Conservation (phyloP, 768 basidiomycete species). For the Boletus insuetus region DNA sequence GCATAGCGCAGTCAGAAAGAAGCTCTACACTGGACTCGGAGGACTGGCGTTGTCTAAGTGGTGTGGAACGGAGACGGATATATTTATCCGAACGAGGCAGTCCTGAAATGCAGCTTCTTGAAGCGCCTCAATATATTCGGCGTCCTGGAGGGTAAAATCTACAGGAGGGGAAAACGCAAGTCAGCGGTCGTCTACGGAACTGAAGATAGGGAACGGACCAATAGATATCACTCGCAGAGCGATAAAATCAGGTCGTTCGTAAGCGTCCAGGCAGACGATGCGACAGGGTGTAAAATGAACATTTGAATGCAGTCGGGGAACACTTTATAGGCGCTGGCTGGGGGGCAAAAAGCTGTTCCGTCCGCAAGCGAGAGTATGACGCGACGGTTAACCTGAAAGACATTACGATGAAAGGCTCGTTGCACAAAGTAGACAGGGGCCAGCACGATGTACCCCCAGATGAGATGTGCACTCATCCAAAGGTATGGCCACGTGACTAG, state of each 20-base stretch:
- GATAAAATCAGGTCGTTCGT: neutral
- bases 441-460: neutral
- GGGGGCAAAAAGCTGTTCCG: neutral
- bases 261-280: conserved; percentile 12
- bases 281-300: neutral
- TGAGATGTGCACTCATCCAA: neutral
- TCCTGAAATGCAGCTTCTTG: neutral
- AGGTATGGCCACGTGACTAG: conserved; percentile 17
- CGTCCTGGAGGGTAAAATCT: conserved; percentile 3
- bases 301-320: neutral
- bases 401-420: conserved; percentile 17
- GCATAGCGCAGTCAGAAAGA: conserved; percentile 1
- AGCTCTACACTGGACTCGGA: neutral
- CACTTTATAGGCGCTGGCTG: conserved; percentile 17
- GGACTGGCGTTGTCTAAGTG: neutral
- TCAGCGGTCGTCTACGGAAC: neutral
- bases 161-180: neutral
- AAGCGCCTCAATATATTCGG: neutral
- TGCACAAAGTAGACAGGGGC: conserved; percentile 19
- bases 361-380: conserved; percentile 7
- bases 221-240: conserved; percentile 2
- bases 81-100: neutral
- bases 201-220: conserved; percentile 2
- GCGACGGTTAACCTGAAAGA: conserved; percentile 14
- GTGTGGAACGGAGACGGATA: neutral